Percentiles rank a stretch among this genome's conserved stretches.
phyloP scores from a whole-genome alignment of 345 rosid species.

The Arabidopsis thaliana region DNA sequence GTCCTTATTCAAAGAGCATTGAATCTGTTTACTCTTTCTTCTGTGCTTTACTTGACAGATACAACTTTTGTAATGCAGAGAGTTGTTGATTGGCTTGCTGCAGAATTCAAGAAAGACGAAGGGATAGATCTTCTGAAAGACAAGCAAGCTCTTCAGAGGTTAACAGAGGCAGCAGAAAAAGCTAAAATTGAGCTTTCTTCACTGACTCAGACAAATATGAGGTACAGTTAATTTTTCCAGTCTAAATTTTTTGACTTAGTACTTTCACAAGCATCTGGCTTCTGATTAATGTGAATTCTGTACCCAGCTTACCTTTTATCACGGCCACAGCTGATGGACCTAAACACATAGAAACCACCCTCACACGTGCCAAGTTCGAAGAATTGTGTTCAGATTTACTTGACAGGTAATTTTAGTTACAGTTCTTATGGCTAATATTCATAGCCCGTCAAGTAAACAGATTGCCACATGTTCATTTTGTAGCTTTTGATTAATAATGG shows the following conservation, averaged over 20 bases:
- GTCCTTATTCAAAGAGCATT: not conserved
- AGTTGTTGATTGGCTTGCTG: constrained; percentile 95
- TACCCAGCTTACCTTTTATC: constrained; percentile 89
- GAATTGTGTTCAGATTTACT: constrained; percentile 89
- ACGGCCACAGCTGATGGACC: constrained; percentile 99
- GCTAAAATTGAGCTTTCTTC: constrained; percentile 98
- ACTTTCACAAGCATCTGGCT: not conserved
- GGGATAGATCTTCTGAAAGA: constrained; percentile 96
- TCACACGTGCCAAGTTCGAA: constrained; percentile 92
- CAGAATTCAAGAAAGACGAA: constrained; percentile 76
- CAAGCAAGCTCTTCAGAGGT: constrained; percentile 96
- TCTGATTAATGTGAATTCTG: not conserved
- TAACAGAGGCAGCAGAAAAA: constrained; percentile 94
- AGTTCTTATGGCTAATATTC: not conserved
- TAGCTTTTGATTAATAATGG: not conserved
- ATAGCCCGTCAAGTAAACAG: not conserved
- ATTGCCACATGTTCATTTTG: not conserved
- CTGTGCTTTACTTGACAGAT: not conserved
- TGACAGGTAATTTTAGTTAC: constrained; percentile 63
- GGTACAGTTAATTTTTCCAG: constrained; percentile 42
- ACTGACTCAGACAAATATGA: constrained; percentile 86
- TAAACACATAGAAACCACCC: constrained; percentile 91
- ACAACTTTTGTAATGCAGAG: constrained; percentile 56
- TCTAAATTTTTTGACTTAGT: not conserved
- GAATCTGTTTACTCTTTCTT: not conserved